Base-by-base conservation (phyloP, 495 filamentous ascomycete species). In the Neurospora hispaniola region DNA sequence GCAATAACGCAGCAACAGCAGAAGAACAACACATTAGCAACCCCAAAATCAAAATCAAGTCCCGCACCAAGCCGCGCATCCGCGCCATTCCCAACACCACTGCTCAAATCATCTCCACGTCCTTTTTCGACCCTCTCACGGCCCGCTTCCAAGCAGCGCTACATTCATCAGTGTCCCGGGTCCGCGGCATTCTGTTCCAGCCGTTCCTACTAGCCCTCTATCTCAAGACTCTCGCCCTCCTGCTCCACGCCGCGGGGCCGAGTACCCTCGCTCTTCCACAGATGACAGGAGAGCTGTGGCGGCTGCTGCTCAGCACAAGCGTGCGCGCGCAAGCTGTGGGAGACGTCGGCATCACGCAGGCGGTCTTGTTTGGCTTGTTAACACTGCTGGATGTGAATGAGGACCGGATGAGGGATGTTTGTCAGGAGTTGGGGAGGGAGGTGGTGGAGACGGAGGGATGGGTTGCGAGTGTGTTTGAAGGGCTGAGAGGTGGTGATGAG, bases 321-420 rank as follows among this genome's bases (percentile, higher is more conserved):
- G 78, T 82, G 39, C 75, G 80, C 44, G 81, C 43, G 70, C 85
- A 79, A 71, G 84, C 78, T 44, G 82, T 85, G 23, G 84, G 85
- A 2, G 91, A 96, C 43, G 80, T 88, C 4, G 80, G 80, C 0
- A 85, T 97, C 14, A 86, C 92, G 10, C 87, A 92, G 59, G 91
- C 93, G 0, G 81, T 97, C 54, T 82, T 98, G 14, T 92, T 96
- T 70, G 87, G 88, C 3, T 89, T 97, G 70, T 82, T 97, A 41
- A 91, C 90, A n/a, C 72, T 97, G 31, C 81, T 98, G 12, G 93
- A 97, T 71, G 84, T 97, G n/a, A 97, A 97, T 72, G 89, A 90
- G 76, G 86, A 89, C 43, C 91, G 95, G 78, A 91, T 94, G 68
- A 87, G 90, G 48, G 85, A 86, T 40, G 83, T 96, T 8, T 94